phyloP scores from a whole-genome alignment of 1,284 basidiomycete species.

The Vanrija humicola region DNA sequence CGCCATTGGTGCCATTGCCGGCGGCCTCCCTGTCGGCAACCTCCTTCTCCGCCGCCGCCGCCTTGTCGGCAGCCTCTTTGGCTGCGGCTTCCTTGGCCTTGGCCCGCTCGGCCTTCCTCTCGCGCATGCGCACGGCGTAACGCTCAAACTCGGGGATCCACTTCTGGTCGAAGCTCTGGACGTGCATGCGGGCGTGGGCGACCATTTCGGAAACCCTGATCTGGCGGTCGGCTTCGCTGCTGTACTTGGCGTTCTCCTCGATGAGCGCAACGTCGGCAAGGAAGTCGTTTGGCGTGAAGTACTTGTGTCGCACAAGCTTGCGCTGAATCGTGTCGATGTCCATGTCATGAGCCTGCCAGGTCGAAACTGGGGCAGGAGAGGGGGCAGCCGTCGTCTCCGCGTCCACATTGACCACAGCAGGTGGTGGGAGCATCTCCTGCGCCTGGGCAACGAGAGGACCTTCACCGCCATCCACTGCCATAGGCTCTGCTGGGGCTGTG shows the following conservation, averaged over 20 bases:
- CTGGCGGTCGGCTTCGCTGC: slow-evolving; percentile 70
- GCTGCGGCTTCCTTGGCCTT: slow-evolving; percentile 67
- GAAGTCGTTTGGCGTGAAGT: slow-evolving; percentile 83
- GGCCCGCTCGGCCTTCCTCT: slow-evolving; percentile 54
- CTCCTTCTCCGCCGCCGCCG: slow-evolving; percentile 37
- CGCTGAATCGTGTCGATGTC: slow-evolving; percentile 88
- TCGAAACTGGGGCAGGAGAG: neutral
- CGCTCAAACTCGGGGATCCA: slow-evolving; percentile 81
- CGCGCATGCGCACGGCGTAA: slow-evolving; percentile 78
- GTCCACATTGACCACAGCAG: neutral
- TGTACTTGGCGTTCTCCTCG: slow-evolving; percentile 72
- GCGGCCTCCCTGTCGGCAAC: neutral
- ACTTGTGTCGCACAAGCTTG: slow-evolving; percentile 79
- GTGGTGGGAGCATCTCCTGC: neutral
- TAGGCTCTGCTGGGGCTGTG: neutral
- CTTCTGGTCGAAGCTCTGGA: slow-evolving; percentile 75
- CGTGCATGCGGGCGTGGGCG: slow-evolving; percentile 77
- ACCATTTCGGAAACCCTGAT: slow-evolving; percentile 85
- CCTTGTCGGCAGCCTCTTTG: slow-evolving; percentile 55
- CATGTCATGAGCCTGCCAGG: slow-evolving; percentile 60
- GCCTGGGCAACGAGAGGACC: neutral
- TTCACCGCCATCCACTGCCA: too few species aligned
- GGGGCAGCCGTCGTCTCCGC: neutral
- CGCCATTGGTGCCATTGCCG: neutral
- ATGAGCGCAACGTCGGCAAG: slow-evolving; percentile 84